A percentile compares a stretch with the other conserved stretches of the same genome.
These are phyloP conservation scores for Scheffersomyces titani DNA, from an alignment of 1,139 yeast species.

Conservation along the genomic window DNA sequence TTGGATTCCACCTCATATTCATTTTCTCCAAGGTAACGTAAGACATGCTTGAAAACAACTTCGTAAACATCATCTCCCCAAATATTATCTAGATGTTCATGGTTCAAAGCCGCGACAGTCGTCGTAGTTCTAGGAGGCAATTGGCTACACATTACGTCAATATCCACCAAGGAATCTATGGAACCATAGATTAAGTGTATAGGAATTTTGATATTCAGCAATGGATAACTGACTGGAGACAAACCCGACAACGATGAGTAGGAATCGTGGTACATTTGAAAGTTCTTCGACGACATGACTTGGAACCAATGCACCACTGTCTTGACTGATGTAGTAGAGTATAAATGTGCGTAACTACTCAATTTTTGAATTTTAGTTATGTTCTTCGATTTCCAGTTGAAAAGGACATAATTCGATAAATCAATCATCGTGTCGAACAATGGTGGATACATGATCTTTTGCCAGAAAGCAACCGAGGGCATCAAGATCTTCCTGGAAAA, in stretches of 20 bases:
- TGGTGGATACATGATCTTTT: constrained; percentile 78
- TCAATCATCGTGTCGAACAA: constrained; percentile 76
- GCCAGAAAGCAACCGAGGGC: constrained; percentile 84
- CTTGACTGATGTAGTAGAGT: constrained; percentile 89
- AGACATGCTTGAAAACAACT: constrained; percentile 53
- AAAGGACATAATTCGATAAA: constrained; percentile 60
- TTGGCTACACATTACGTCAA: constrained; percentile 66
- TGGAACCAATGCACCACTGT: constrained; percentile 97
- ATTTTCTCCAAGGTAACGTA: constrained; percentile 34
- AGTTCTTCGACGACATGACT: constrained; percentile 74
- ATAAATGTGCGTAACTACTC: constrained; percentile 78
- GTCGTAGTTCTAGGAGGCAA: constrained; percentile 41
- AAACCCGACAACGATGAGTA: constrained; percentile 38
- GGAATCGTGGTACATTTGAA: constrained; percentile 84
- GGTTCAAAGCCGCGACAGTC: constrained; percentile 52
- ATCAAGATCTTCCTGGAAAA: constrained; percentile 76
- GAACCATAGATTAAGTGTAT: constrained; percentile 79
- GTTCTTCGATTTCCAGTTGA: constrained; percentile 76
- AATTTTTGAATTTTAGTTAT: constrained; percentile 72
- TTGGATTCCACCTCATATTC: constrained; percentile 6
- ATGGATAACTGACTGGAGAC: constrained; percentile 44
- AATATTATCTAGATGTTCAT: constrained; percentile 86
- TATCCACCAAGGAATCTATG: constrained; percentile 80
- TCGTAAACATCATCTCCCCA: constrained; percentile 78
- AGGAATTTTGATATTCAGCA: constrained; percentile 64